These are phyloP conservation scores for Acer yangbiense DNA, from an alignment of 345 rosid genomes.

Conservation along the genomic window DNA sequence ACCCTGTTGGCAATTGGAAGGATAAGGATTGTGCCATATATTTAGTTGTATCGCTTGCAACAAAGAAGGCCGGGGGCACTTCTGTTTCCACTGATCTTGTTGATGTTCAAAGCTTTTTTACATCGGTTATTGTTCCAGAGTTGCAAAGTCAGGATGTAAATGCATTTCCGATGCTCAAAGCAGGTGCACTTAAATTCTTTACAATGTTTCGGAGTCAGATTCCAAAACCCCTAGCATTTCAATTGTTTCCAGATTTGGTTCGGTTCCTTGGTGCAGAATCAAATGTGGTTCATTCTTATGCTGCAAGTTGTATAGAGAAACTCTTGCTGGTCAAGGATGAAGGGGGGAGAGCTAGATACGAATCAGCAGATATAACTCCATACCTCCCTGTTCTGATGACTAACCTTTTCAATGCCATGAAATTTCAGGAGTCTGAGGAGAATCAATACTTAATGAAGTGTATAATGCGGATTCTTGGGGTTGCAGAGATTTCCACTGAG, in stretches of 20 bases:
- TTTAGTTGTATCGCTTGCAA: constrained; percentile 88
- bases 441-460: constrained; percentile 96
- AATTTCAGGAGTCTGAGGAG: constrained; percentile 89
- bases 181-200: constrained; percentile 89
- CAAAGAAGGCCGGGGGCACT: constrained; percentile 78
- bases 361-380: constrained; percentile 64
- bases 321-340: constrained; percentile 94
- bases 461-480: constrained; percentile 90
- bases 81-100: constrained; percentile 86
- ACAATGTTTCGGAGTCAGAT: constrained; percentile 78
- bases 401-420: constrained; percentile 77
- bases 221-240: constrained; percentile 66
- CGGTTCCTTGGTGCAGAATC: constrained; percentile 80
- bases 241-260: constrained; percentile 69
- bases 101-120: constrained; percentile 82
- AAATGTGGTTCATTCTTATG: constrained; percentile 95
- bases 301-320: constrained; percentile 95
- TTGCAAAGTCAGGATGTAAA: constrained; percentile 77
- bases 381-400: constrained; percentile 56
- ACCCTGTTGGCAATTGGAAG: constrained; percentile 87
- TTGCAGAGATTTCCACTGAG: constrained; percentile 72
- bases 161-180: constrained; percentile 87
- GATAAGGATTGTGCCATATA: constrained; percentile 96
- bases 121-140: constrained; percentile 77
- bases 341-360: constrained; percentile 68